Conservation (phyloP, 1,284 basidiomycete species). For the Ganoderma sinense region DNA sequence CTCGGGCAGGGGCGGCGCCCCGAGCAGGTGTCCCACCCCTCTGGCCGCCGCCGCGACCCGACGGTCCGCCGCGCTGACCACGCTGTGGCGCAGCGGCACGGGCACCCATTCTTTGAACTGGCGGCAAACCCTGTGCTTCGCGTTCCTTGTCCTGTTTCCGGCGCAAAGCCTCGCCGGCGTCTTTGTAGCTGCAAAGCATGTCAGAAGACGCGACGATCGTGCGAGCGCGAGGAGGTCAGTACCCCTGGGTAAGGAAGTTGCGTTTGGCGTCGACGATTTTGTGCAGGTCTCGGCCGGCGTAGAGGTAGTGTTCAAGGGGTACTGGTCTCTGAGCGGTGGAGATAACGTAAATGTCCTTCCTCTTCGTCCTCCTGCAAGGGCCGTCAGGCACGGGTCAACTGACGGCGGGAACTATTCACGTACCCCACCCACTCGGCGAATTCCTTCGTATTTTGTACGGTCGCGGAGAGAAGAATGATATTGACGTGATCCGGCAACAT, state of each 20-base stretch:
- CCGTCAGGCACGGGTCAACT: background rate
- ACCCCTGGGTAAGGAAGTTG: conserved; percentile 83
- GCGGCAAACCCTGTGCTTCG: conserved; percentile 90
- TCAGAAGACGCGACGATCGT: background rate
- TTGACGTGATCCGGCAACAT: conserved; percentile 98
- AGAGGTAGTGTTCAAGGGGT: conserved; percentile 96
- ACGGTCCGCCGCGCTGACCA: conserved; percentile 60
- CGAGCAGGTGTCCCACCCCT: conserved; percentile 47
- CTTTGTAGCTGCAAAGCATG: conserved; percentile 72
- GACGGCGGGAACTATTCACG: conserved; percentile 36
- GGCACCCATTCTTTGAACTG: conserved; percentile 82
- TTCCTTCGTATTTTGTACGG: conserved; percentile 97
- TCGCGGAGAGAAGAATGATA: conserved; percentile 96
- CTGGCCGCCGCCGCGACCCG: conserved; percentile 53
- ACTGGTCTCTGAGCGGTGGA: conserved; percentile 97
- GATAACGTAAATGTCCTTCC: conserved; percentile 99
- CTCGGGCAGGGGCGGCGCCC: conserved; percentile 53
- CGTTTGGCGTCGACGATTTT: conserved; percentile 92
- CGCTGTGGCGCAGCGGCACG: conserved; percentile 75
- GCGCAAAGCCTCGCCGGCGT: conserved; percentile 87
- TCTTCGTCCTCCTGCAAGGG: conserved; percentile 88
- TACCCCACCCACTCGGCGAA: conserved; percentile 99
- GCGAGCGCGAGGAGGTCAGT: conserved; percentile 6
- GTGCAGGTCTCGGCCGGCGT: conserved; percentile 90
- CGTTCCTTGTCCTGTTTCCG: conserved; percentile 98